Evolutionary conservation across 148 eudicot genomes (phyloP).

Genomic region (Hydrangea macrophylla): DNA sequence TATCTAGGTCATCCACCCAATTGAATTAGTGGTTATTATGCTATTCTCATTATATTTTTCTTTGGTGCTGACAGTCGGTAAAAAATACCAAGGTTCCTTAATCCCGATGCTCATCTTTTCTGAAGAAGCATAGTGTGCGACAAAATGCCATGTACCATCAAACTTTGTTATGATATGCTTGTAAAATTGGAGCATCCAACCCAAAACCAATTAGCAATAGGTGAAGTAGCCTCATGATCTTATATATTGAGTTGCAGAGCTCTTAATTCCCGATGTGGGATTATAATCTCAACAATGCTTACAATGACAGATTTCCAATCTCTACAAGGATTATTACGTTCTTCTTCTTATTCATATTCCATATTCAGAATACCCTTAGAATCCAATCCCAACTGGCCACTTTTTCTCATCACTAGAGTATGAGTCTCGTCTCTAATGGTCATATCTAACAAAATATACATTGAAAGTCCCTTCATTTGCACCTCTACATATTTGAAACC

Average conservation of each 20-base stretch:
- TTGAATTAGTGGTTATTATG: too few relatives aligned
- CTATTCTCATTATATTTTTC: too few relatives aligned
- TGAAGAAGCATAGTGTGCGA: neutral
- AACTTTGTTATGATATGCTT: neutral
- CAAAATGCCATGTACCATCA: neutral
- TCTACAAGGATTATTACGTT: neutral
- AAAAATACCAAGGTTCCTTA: neutral
- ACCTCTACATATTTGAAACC: neutral
- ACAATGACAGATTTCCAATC: neutral
- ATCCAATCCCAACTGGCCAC: too few relatives aligned
- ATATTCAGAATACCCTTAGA: neutral
- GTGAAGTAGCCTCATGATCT: too few relatives aligned
- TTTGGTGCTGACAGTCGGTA: too few relatives aligned
- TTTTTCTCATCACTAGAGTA: neutral
- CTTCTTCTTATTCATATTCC: neutral
- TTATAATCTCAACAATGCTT: too few relatives aligned
- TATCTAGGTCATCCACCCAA: too few relatives aligned
- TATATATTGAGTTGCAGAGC: too few relatives aligned
- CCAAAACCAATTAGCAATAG: too few relatives aligned
- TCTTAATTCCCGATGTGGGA: too few relatives aligned
- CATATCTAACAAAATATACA: neutral
- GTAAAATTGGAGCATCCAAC: too few relatives aligned
- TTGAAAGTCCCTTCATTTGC: neutral
- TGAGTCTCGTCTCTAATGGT: neutral
- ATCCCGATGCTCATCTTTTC: neutral